Percentiles rank a stretch among this genome's conserved stretches.
Conservation (phyloP, 768 basidiomycete species). For the Kwoniella sp. region DNA sequence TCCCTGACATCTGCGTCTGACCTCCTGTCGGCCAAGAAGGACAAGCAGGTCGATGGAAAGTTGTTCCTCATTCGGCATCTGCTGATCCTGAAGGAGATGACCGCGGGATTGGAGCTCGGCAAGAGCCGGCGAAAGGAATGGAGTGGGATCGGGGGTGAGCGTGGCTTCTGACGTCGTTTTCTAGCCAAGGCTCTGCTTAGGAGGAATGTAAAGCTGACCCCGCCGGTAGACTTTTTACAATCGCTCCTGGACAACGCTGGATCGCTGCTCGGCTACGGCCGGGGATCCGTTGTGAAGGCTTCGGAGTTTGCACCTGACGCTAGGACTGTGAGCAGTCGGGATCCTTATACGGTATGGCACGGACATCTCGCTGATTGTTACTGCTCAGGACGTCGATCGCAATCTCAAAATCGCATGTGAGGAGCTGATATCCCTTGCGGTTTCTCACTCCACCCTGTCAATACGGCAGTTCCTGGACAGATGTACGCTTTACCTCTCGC, state of each 20-base stretch:
- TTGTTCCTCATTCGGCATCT: constrained; percentile 88
- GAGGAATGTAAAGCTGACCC: no score
- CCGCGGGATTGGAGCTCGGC: constrained; percentile 55
- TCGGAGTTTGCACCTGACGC: constrained; percentile 55
- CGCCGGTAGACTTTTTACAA: constrained; percentile 41
- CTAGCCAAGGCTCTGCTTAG: no score
- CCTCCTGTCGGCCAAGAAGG: constrained; percentile 55
- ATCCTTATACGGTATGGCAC: no score
- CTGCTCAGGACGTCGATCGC: constrained; percentile 73
- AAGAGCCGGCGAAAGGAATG: constrained; percentile 44
- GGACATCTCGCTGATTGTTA: no score
- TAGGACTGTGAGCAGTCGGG: constrained; percentile 71
- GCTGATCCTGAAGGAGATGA: constrained; percentile 84
- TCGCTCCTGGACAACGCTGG: constrained; percentile 40
- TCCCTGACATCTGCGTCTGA: constrained; percentile 70
- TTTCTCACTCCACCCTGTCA: constrained; percentile 59
- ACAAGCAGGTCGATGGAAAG: constrained; percentile 62
- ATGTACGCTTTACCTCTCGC: constrained; percentile 51
- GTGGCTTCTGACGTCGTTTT: no score
- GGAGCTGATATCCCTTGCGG: constrained; percentile 66
- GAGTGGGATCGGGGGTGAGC: constrained; percentile 40
- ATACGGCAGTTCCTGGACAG: constrained; percentile 64
- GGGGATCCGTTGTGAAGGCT: constrained; percentile 16
- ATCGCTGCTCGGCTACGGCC: constrained; percentile 40
- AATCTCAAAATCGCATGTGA: constrained; percentile 82